These are phyloP conservation scores for Platanus orientalis DNA, from an alignment of 164 flowering plant species.

Conservation along the genomic window DNA sequence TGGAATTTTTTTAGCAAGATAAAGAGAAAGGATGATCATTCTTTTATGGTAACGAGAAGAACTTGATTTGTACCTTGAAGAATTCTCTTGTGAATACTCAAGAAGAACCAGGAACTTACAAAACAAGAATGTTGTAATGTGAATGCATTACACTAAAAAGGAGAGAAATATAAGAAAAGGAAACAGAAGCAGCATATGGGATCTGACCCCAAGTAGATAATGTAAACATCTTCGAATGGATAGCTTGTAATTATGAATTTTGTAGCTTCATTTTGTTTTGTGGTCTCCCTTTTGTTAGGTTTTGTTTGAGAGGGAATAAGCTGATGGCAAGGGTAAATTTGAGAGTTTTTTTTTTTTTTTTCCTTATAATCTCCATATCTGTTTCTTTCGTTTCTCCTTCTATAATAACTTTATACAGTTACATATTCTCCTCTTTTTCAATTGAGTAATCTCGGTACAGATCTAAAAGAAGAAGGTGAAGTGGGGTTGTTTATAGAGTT, in stretches of 20 bases:
- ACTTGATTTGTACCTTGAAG: neutral
- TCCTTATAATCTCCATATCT: no score
- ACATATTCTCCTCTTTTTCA: no score
- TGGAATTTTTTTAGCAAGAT: no score
- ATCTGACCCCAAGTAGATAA: neutral
- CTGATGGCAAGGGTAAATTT: neutral
- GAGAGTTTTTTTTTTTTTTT: no score
- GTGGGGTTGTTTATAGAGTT: no score
- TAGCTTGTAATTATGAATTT: neutral
- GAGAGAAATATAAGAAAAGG: no score
- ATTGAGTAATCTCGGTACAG: no score
- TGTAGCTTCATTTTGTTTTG: no score
- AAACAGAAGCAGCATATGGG: neutral
- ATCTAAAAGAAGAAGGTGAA: no score
- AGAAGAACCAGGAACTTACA: neutral
- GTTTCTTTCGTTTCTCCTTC: no score
- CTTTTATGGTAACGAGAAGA: neutral
- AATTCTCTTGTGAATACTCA: neutral
- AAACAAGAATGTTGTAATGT: neutral
- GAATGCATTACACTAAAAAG: neutral
- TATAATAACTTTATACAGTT: no score
- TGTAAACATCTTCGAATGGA: neutral
- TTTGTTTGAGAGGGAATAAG: slow-evolving; percentile 2
- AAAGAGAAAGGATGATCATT: neutral
- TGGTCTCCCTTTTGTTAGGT: slow-evolving; percentile 1